Evolutionary conservation across 768 basidiomycete genomes (phyloP).

Genomic region (Dendrothele bispora): DNA sequence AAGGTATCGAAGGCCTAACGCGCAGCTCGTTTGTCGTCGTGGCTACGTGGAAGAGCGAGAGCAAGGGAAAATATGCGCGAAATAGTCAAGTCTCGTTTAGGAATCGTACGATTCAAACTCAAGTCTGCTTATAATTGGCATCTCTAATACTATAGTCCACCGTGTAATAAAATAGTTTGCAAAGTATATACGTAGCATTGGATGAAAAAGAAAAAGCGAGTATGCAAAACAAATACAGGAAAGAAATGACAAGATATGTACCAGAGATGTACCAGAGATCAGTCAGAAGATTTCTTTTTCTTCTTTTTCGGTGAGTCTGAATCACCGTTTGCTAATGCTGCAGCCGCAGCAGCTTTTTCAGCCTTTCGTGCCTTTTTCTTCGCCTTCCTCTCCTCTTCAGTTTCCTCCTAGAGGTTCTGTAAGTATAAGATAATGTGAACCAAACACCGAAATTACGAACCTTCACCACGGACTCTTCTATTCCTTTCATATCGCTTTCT

Average conservation of each 20-base stretch:
- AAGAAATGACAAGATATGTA: conserved; percentile 14
- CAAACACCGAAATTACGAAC: conserved; percentile 25
- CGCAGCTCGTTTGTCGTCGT: no score
- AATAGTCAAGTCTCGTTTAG: no score
- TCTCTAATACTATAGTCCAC: no score
- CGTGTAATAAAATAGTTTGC: no score
- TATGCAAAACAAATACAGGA: no score
- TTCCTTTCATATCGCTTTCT: conserved; percentile 55
- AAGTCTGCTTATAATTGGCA: no score
- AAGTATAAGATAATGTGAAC: conserved; percentile 6
- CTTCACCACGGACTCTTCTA: conserved; percentile 34
- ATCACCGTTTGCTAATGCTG: conserved; percentile 40
- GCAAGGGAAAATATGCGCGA: no score
- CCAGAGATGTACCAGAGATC: conserved; percentile 14
- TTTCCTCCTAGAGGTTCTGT: conserved; percentile 50
- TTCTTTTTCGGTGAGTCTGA: conserved; percentile 61
- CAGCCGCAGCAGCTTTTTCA: conserved; percentile 64
- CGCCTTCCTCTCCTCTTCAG: conserved; percentile 82
- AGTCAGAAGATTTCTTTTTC: conserved; percentile 53
- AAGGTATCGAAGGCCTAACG: no score
- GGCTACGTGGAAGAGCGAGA: no score
- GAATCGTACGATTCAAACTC: no score
- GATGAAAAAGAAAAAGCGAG: no score
- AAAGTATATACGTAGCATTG: no score
- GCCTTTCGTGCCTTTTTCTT: conserved; percentile 77